Base-by-base conservation (phyloP, 108 stramenopile species). In the Stephanodiscus minutulus region DNA sequence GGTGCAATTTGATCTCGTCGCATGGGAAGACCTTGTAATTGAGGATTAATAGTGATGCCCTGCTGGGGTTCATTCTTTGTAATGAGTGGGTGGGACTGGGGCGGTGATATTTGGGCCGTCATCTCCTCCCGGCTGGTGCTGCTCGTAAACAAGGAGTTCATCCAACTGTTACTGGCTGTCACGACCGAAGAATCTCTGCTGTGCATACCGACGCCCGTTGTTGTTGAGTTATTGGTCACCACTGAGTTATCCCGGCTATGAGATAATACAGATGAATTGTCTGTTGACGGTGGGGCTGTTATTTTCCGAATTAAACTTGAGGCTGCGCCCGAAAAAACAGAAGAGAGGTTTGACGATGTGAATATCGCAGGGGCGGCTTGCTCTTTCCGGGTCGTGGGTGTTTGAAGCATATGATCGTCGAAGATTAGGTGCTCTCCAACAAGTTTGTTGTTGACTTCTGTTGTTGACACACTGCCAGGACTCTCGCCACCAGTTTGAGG, bases 171-270 rank as follows among this genome's bases (percentile, higher is more conserved):
- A 52, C 27, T 66, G 22, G 64, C 48, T 35, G 66, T 58, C 41
- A 75, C 5, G 1, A 67, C 24, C n/a, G 77, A 79, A 33, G 70
- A 71, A 29, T 79, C 77, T 67, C 77, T 60, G 50, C 70, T 79
- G 61, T 77, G 70, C 46, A 69, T 21, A 15, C 12, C 43, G 35
- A 35, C 66, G n/a, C 35, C 61, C 10, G 48, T 56, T 11, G 70
- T 71, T 60, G 70, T 52, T 44, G 43, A 13, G 43, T 44, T 44
- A 39, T 29, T 79, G n/a, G 77, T 79, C 20, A 64, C 27, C 10
- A 80, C 27, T 22, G 79, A 80, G 52, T 33, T 62, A 56, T 80
- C 79, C 31, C 68, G 41, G 50, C 79, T 80, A 27, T 80, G 79
- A 7, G 73, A 57, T 4, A 65, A 9, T 27, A 48, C 56, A 29